Conservation (phyloP, 2,329 filamentous ascomycete genomes). For the Pseudonectria buxi region DNA sequence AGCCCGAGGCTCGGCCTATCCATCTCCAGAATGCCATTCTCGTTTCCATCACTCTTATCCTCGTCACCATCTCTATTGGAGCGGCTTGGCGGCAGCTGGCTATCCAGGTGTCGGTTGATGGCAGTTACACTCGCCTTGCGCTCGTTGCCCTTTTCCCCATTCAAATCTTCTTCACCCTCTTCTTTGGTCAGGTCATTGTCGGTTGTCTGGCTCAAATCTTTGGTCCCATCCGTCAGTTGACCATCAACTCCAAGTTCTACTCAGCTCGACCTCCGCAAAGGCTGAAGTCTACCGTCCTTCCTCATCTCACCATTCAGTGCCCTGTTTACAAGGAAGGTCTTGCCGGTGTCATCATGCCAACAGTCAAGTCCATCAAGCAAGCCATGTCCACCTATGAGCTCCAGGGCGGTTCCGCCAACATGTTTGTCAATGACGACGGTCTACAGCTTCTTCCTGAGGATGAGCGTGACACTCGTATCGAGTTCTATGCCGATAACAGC, state of each 20-base stretch:
- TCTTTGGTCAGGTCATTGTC: slow-evolving; percentile 73
- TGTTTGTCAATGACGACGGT: slow-evolving; percentile 71
- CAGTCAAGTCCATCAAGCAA: slow-evolving; percentile 69
- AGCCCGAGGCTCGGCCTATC: slow-evolving; percentile 57
- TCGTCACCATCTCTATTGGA: slow-evolving; percentile 61
- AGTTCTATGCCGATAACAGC: slow-evolving; percentile 62
- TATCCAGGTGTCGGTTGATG: slow-evolving; percentile 60
- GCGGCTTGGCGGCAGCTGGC: slow-evolving; percentile 64
- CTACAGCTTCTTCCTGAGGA: slow-evolving; percentile 60
- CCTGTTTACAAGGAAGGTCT: slow-evolving; percentile 86
- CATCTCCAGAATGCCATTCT: slow-evolving; percentile 65
- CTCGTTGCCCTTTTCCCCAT: slow-evolving; percentile 61
- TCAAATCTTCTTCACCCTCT: slow-evolving; percentile 74
- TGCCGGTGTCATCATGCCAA: slow-evolving; percentile 65
- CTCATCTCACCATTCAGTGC: slow-evolving; percentile 76
- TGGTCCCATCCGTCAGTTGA: slow-evolving; percentile 67
- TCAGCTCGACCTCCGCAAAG: slow-evolving; percentile 64
- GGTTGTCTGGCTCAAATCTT: slow-evolving; percentile 70
- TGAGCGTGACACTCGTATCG: slow-evolving; percentile 55
- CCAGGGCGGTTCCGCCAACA: slow-evolving; percentile 70
- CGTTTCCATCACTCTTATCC: slow-evolving; percentile 57
- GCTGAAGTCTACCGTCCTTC: slow-evolving; percentile 50
- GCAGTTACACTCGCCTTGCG: slow-evolving; percentile 54
- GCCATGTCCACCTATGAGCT: slow-evolving; percentile 72
- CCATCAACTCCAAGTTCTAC: slow-evolving; percentile 73